These are phyloP conservation scores for Neopestalotiopsis rosae DNA, from an alignment of 2,329 filamentous ascomycete species.

Conservation along the genomic window DNA sequence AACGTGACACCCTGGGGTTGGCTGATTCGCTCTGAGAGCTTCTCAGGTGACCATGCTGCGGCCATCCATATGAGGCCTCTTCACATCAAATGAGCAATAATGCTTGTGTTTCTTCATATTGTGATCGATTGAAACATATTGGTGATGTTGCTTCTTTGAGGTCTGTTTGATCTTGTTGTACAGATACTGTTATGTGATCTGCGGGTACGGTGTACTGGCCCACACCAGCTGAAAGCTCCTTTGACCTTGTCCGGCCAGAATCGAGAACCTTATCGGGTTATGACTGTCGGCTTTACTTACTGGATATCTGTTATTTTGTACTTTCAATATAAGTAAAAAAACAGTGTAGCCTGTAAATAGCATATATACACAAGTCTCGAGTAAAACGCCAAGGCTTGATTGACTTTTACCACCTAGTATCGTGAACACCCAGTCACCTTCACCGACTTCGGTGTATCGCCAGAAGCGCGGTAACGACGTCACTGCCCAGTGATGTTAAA, in stretches of 20 bases:
- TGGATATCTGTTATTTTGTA: background rate
- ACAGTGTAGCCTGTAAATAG: background rate
- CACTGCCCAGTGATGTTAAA: slow-evolving; percentile 8
- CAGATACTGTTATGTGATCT: slow-evolving; percentile 8
- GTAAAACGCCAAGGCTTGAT: no score
- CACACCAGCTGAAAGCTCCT: background rate
- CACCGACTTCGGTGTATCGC: background rate
- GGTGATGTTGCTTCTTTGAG: background rate
- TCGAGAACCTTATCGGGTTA: no score
- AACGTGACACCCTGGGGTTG: slow-evolving; percentile 26
- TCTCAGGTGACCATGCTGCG: slow-evolving; percentile 23
- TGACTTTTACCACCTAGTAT: background rate
- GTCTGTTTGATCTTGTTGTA: background rate
- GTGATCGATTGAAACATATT: background rate
- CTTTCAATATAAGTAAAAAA: background rate
- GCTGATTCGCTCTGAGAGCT: slow-evolving; percentile 26
- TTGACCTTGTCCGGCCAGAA: no score
- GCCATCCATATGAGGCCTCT: background rate
- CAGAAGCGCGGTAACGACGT: slow-evolving; percentile 8
- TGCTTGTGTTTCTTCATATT: background rate
- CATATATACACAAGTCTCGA: no score
- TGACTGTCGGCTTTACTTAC: no score
- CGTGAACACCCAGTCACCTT: background rate
- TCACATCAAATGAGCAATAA: background rate
- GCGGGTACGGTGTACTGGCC: background rate